Evolutionary conservation across 768 basidiomycete species (phyloP), one percentile per base, ranked within the genome.

Genomic region (Pleurotus giganteus): DNA sequence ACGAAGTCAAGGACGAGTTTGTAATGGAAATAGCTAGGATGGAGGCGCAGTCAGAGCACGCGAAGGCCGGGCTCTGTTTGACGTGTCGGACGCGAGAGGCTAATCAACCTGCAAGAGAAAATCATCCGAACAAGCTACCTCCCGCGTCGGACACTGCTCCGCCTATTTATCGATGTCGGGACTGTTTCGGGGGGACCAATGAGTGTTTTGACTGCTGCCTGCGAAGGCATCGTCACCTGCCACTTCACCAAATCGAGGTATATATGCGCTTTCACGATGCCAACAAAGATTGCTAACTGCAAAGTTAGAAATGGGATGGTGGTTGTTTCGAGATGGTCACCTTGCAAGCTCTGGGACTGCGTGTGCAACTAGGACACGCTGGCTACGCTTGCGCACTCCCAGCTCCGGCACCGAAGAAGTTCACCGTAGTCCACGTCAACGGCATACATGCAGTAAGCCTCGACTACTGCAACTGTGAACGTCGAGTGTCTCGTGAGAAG

Each of bases 401-500:
- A 15, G 36, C 45, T 34, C 43, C 24, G 17, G 53, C 26, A 15
- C 42, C 56, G 24, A 53, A 68, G n/a, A 54, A 63, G 12, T 74
- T 73, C 51, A 58, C 66, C 1, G 57, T 75, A n/a, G 45, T 75
- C 46, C 61, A 71, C 50, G 55, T 41, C 0, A 60, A 62, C 47
- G 71, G 68, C 0, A 63, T 75, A 15, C 72, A 73, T 47, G 29
- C 58, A 2, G 64, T 74, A 2, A 52, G 28, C 4, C 29, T 74
- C 0, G 59, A 66, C 50, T 74, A 66, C 52, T 75, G 74, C 51
- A 58, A 57, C 1, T 75, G 73, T 57, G 56, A 59, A 4, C 41
- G 56, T 0, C 23, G 21, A 29, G 32, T 58, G n/a, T 46, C 57
- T 1, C 63, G 53, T 4, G 49, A 56, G 8, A 49, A 62, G 3